Percentiles rank a stretch among this genome's conserved stretches.
phyloP scores from a whole-genome alignment of 1,284 basidiomycete genomes.

The Porodaedalea pini region DNA sequence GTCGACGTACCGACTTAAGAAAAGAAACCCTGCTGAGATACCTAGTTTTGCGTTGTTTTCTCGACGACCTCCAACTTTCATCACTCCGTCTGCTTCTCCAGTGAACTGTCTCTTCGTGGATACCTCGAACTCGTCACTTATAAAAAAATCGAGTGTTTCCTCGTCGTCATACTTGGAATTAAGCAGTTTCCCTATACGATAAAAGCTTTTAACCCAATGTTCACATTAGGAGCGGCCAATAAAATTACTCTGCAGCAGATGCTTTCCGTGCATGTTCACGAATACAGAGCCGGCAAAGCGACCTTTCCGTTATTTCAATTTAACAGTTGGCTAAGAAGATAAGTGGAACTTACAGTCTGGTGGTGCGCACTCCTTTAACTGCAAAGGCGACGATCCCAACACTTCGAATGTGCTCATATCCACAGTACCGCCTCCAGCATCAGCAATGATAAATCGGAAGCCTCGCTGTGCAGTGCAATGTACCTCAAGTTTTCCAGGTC shows the following conservation, averaged over 20 bases:
- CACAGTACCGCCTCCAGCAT: constrained; percentile 75
- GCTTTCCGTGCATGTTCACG: constrained; percentile 65
- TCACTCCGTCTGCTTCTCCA: background rate
- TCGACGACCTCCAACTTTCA: constrained; percentile 6
- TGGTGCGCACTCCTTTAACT: constrained; percentile 74
- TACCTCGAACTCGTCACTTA: constrained; percentile 7
- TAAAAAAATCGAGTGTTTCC: background rate
- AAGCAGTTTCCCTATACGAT: constrained; percentile 56
- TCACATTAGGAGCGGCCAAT: background rate
- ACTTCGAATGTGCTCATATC: constrained; percentile 76
- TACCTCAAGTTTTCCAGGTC: background rate
- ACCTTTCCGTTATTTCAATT: constrained; percentile 36
- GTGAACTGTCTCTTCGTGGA: background rate
- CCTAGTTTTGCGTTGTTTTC: background rate
- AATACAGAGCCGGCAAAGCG: constrained; percentile 82
- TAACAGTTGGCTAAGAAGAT: constrained; percentile 5
- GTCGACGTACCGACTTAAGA: background rate
- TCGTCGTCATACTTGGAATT: constrained; percentile 41
- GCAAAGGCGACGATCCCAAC: constrained; percentile 57
- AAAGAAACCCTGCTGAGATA: constrained; percentile 1
- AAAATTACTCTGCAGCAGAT: constrained; percentile 56
- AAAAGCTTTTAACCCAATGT: constrained; percentile 1
- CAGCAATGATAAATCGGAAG: constrained; percentile 70
- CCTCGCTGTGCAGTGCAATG: constrained; percentile 37
- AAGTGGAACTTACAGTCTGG: constrained; percentile 58